These are phyloP conservation scores for Calonectria henricotiae DNA, from an alignment of 2,329 filamentous ascomycete species.

Conservation along the genomic window DNA sequence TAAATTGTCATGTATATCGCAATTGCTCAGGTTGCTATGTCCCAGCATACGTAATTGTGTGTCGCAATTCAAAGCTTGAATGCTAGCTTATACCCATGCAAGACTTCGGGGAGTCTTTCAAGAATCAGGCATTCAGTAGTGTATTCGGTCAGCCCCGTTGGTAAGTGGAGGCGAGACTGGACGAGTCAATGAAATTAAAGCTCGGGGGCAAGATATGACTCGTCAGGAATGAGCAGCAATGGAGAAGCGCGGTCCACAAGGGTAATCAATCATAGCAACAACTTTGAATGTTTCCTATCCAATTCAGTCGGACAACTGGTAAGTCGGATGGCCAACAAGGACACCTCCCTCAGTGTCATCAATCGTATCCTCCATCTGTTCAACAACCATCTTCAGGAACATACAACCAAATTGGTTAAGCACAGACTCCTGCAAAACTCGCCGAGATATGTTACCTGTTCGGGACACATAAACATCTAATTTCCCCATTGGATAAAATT, in stretches of 20 bases:
- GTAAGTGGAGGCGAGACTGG: background rate
- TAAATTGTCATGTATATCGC: background rate
- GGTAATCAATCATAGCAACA: background rate
- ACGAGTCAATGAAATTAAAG: background rate
- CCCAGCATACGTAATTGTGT: background rate
- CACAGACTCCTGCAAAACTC: background rate
- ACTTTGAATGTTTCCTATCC: background rate
- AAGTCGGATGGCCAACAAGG: background rate
- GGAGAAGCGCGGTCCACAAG: no score
- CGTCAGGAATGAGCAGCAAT: background rate
- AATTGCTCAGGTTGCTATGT: background rate
- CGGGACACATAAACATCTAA: slow-evolving; percentile 7
- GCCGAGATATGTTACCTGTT: background rate
- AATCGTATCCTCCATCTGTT: background rate
- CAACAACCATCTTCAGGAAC: background rate
- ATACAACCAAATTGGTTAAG: background rate
- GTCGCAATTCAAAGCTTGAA: slow-evolving; percentile 15
- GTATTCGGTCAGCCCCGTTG: background rate
- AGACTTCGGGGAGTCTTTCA: no score
- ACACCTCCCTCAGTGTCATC: background rate
- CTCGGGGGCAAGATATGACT: background rate
- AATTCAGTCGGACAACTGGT: background rate
- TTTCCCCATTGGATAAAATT: background rate
- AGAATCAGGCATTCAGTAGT: background rate
- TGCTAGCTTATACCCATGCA: background rate